A percentile compares a stretch with the other conserved stretches of the same genome.
These are phyloP conservation scores for Sergeia podlipaevii DNA, from an alignment of 208 protist genomes.

Conservation along the genomic window DNA sequence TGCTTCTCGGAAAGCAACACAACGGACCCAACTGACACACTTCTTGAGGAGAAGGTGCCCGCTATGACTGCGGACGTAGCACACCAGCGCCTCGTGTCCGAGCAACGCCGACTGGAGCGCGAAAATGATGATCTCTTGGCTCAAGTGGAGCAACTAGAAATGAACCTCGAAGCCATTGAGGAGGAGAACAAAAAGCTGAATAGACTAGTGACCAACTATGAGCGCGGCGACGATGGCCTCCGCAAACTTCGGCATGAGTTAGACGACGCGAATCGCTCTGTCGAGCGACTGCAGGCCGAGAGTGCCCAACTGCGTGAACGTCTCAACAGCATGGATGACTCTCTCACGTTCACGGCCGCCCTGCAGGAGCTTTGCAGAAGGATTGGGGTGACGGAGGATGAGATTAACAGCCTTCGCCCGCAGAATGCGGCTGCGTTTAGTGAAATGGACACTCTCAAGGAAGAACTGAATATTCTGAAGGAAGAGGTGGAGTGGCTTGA, in stretches of 20 bases:
- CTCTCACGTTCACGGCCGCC: constrained; percentile 75
- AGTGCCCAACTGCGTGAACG: constrained; percentile 78
- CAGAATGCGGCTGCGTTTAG: constrained; percentile 54
- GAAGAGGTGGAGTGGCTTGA: constrained; percentile 89
- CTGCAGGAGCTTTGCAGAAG: constrained; percentile 74
- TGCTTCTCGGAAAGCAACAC: constrained; percentile 6
- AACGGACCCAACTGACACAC: not conserved
- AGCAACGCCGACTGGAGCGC: constrained; percentile 39
- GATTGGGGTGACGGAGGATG: constrained; percentile 80
- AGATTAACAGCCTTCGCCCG: constrained; percentile 77
- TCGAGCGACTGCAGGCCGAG: constrained; percentile 76
- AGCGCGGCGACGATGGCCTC: constrained; percentile 72
- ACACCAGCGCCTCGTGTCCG: constrained; percentile 2
- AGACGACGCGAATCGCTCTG: constrained; percentile 41
- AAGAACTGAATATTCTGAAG: constrained; percentile 71
- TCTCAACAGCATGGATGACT: constrained; percentile 81
- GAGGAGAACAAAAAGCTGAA: constrained; percentile 58
- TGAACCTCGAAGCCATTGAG: constrained; percentile 56
- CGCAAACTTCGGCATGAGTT: constrained; percentile 54
- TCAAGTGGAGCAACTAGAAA: constrained; percentile 67
- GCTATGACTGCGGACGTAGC: not conserved
- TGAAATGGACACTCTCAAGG: constrained; percentile 78
- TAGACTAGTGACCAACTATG: constrained; percentile 63
- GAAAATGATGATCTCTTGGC: constrained; percentile 70
- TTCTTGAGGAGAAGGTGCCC: not conserved